A percentile compares a stretch with the other conserved stretches of the same genome.
These are phyloP conservation scores for Eucalyptus guilfoylei DNA, from an alignment of 345 rosid species.

Conservation along the genomic window DNA sequence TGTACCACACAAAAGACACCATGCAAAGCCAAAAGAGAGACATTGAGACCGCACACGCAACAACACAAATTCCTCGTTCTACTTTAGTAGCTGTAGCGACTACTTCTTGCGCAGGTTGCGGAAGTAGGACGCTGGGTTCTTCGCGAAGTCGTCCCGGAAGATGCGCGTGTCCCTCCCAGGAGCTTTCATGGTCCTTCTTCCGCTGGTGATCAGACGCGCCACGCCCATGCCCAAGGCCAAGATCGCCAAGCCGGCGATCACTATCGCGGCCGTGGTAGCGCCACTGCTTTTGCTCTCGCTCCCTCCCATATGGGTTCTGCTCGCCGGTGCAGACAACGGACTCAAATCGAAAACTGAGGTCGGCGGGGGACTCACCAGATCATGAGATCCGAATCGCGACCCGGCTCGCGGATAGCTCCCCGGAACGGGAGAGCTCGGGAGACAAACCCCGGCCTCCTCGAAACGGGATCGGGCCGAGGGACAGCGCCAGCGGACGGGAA, in stretches of 20 bases:
- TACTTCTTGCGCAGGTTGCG: not conserved
- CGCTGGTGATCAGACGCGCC: not conserved
- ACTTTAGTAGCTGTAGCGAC: not conserved
- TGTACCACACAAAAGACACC: not conserved
- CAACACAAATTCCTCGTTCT: not conserved
- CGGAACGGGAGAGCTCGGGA: not conserved
- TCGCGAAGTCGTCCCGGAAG: not conserved
- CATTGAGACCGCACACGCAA: not conserved
- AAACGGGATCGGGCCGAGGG: not conserved
- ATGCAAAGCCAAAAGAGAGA: not conserved
- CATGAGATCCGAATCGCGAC: constrained; percentile 11
- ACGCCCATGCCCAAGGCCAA: not conserved
- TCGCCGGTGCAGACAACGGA: not conserved
- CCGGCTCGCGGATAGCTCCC: not conserved
- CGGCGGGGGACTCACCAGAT: constrained; percentile 13
- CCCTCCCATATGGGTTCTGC: not conserved
- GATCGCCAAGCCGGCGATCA: not conserved
- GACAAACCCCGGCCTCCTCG: not conserved
- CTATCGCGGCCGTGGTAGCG: not conserved
- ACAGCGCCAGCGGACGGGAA: not conserved
- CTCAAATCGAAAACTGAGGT: not conserved
- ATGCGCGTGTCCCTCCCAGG: not conserved
- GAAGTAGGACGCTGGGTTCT: not conserved
- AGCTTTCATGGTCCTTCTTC: constrained; percentile 2
- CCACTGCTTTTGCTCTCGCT: not conserved